Conservation (phyloP, 1,284 basidiomycete genomes). For the Somion occarium region DNA sequence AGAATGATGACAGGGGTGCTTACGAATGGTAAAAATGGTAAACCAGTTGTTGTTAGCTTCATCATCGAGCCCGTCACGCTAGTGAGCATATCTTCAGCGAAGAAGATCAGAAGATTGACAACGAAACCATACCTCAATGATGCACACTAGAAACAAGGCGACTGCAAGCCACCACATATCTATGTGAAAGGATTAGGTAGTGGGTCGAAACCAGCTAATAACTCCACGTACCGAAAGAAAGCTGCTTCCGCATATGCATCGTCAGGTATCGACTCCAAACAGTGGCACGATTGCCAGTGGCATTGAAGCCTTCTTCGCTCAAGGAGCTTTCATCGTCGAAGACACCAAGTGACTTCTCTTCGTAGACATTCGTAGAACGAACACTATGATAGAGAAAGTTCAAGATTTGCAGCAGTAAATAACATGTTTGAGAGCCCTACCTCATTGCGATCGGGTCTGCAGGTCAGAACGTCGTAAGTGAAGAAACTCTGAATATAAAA, state of each 20-base stretch:
- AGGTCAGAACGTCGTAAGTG: conserved; percentile 5
- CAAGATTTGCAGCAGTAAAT: conserved; percentile 20
- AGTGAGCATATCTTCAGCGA: no score
- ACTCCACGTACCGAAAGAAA: conserved; percentile 70
- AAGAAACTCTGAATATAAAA: not conserved
- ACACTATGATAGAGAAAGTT: conserved; percentile 48
- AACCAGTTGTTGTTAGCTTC: conserved; percentile 58
- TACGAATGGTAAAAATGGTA: conserved; percentile 73
- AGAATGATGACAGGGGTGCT: conserved; percentile 21
- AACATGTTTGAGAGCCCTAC: conserved; percentile 9
- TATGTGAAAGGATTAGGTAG: conserved; percentile 21
- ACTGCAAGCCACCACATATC: conserved; percentile 89
- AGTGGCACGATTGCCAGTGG: conserved; percentile 44
- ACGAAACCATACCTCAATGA: conserved; percentile 66
- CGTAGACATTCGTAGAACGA: conserved; percentile 95
- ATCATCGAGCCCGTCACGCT: conserved; percentile 40
- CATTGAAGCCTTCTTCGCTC: conserved; percentile 43
- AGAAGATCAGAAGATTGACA: no score
- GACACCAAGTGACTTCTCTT: conserved; percentile 83
- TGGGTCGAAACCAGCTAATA: not conserved
- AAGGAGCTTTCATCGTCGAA: conserved; percentile 53
- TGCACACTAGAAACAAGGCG: conserved; percentile 80
- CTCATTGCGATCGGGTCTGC: conserved; percentile 37
- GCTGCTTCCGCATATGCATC: conserved; percentile 81
- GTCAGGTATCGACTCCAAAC: conserved; percentile 78